Percentiles rank a stretch among this genome's conserved stretches.
Conservation (phyloP, 1,139 yeast genomes). For the Pichia sp. region DNA sequence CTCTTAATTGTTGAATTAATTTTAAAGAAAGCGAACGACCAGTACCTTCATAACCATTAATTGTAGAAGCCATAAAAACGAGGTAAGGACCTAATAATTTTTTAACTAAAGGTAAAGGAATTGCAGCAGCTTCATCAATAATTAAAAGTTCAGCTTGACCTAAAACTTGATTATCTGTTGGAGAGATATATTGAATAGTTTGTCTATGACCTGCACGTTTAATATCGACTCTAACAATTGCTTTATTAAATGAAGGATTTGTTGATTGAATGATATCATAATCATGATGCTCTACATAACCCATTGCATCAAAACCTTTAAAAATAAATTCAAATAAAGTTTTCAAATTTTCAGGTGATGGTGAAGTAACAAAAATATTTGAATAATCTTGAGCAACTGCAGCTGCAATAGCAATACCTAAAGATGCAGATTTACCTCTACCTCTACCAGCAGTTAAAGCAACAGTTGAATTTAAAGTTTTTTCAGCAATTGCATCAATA, state of each 20-base stretch:
- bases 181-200: conserved; percentile 93
- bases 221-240: conserved; percentile 91
- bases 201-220: conserved; percentile 85
- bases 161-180: conserved; percentile 79
- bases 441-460: conserved; percentile 98
- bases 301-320: conserved; percentile 93
- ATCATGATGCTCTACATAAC: conserved; percentile 88
- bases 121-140: conserved; percentile 99
- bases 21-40: conserved; percentile 93
- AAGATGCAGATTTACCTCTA: conserved; percentile 98
- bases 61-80: conserved; percentile 96
- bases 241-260: conserved; percentile 87
- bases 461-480: conserved; percentile 79
- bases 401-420: conserved; percentile 93
- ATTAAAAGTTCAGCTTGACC: conserved; percentile 98
- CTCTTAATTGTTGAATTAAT: conserved; percentile 85
- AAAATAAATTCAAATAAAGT: conserved; percentile 91
- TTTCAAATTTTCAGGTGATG: conserved; percentile 94
- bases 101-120: conserved; percentile 90
- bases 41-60: conserved; percentile 98
- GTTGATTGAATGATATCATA: conserved; percentile 95
- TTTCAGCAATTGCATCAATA: conserved; percentile 90
- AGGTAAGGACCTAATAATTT: conserved; percentile 89
- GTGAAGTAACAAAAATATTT: conserved; percentile 93
- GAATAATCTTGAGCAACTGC: conserved; percentile 97